Base-by-base conservation (phyloP, 2,329 filamentous ascomycete species). In the Colletotrichum echinochloae region DNA sequence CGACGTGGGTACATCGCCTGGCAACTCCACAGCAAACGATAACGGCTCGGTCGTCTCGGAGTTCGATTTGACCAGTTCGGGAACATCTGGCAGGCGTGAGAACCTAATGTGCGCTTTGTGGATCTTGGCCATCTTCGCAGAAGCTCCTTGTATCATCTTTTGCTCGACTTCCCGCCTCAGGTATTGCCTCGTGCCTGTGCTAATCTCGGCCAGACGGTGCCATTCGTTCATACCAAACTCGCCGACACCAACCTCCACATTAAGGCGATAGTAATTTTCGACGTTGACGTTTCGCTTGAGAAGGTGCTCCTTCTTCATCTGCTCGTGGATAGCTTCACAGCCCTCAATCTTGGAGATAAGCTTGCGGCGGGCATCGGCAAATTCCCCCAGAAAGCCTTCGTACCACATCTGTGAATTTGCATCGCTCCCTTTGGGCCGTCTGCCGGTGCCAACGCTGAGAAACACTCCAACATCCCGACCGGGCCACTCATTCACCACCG, bases 191-290 rank as follows among this genome's bases (percentile, higher is more conserved):
- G 96, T 99, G 78, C 92, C 92, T 18, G 94, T 98, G 83, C 94
- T 97, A 82, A 99, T 98, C 62, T 98, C 95, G 33, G 93, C 92
- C n/a, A 98, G 84, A 4, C 95, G 90, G 76, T 94, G 89, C 96
- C 96, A 99, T 79, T 98, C 96, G 78, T 98, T 99, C 94, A 99
- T 98, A 61, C 93, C 95, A 79, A 98, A 98, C 78, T 98, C 96
- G 63, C 95, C 95, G 3, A 98, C 95, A 1, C 95, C 96, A 20
- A 97, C 91, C 78, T 98, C 95, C 49, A 98, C 96, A 74, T 99
- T 99, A n/a, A 98, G 85, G 9, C 96, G 92, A 79, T 94, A 97
- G 83, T 99, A 99, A 79, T 97, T 94, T 69, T 98, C 95, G 61
- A 89, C 88, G 75, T 92, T 95, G 70, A 98, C 93, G 33, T 92